Evolutionary conservation across 345 rosid genomes (phyloP), one percentile per base, ranked within the genome.

Genomic region (Pistacia atlantica): DNA sequence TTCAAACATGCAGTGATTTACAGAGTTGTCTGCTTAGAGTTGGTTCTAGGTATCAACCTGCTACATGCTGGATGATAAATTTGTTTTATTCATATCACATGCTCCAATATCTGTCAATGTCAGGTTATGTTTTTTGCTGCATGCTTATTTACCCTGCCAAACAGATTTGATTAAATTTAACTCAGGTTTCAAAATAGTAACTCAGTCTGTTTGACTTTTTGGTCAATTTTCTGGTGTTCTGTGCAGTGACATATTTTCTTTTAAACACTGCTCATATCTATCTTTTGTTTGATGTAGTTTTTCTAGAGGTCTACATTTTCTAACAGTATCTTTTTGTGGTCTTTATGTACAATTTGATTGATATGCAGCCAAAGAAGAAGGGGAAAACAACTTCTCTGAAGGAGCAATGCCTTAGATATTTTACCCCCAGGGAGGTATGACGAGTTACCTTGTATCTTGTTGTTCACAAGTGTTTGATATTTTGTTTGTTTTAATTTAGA

Each of bases 381-480:
- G 95, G 89, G 22, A 90, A 95, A 78, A 69, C 83, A 62, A 81
- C 89, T 77, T 83, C 91, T 33, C 80, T 91, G 82, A 83, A 87
- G 82, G 89, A 90, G 80, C 98, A 88, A 68, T 35, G 88, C 68
- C 99, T 93, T 76, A 87, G 97, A 89, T 95, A 90, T 78, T 93
- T 95, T 84, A 92, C 98, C 58, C 99, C 97, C 0, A 90, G 92
- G 76, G 98, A 95, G 97, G 96, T 92, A 65, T 33, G 58, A 52
- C 31, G 77, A 73, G 11, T 59, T 78, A 55, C 54, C 72, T 22
- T 33, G 0, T 54, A 14, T 63, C 11, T 73, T 12, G 60, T 65
- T 42, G 59, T 55, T 71, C 17, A 57, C 42, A 65, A 16, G 46
- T 37, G 20, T 71, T 66, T 70, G 13, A 48, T 46, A 73, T 13